These are phyloP conservation scores for Chrysopogon serrulatus DNA, from an alignment of 176 grass and related monocot genomes.

Conservation along the genomic window DNA sequence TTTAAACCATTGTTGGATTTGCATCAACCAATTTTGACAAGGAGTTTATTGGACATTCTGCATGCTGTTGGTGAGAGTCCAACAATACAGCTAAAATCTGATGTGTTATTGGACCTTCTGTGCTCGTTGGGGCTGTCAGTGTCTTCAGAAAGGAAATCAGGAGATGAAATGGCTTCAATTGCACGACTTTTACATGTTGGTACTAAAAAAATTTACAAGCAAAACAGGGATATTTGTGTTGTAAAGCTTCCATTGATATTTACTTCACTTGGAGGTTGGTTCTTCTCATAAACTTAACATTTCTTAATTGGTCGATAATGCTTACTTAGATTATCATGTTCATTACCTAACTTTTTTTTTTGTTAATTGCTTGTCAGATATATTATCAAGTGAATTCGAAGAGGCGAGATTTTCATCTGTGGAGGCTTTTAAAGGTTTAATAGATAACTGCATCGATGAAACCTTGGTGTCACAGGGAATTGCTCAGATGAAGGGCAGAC, in stretches of 20 bases:
- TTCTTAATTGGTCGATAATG: neutral
- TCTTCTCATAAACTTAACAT: slow-evolving; percentile 14
- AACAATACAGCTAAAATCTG: slow-evolving; percentile 55
- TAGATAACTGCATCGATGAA: slow-evolving; percentile 66
- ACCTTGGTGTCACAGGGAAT: slow-evolving; percentile 66
- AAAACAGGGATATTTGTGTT: slow-evolving; percentile 62
- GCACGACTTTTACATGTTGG: slow-evolving; percentile 69
- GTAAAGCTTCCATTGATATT: slow-evolving; percentile 76
- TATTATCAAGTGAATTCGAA: slow-evolving; percentile 86
- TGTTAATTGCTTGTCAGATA: slow-evolving; percentile 45
- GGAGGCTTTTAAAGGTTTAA: slow-evolving; percentile 71
- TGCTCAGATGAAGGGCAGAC: slow-evolving; percentile 67
- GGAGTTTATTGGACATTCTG: slow-evolving; percentile 75
- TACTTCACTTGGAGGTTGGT: slow-evolving; percentile 80
- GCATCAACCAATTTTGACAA: slow-evolving; percentile 61
- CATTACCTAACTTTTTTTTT: neutral
- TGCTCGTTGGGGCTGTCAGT: slow-evolving; percentile 59
- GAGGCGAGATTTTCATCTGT: slow-evolving; percentile 78
- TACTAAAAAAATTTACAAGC: slow-evolving; percentile 60
- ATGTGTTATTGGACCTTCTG: slow-evolving; percentile 64
- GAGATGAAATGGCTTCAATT: slow-evolving; percentile 73
- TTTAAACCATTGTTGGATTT: slow-evolving; percentile 65
- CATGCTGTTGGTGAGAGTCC: slow-evolving; percentile 54
- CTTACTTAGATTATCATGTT: neutral
- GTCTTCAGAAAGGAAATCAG: slow-evolving; percentile 66